Conservation (phyloP, 306 rosid genomes). For the Cicer yamashitae region DNA sequence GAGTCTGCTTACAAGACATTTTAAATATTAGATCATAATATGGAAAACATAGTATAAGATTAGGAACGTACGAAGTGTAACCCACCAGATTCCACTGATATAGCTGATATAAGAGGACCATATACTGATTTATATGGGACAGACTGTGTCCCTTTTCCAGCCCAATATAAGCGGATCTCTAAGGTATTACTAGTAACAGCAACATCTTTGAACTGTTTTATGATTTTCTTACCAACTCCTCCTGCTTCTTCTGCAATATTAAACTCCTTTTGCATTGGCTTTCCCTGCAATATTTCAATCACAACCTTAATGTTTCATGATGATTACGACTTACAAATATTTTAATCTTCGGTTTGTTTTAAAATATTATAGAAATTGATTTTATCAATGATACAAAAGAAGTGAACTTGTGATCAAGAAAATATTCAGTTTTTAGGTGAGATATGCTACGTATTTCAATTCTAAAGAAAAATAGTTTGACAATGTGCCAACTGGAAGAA, state of each 20-base stretch:
- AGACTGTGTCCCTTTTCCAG: slow-evolving; percentile 66
- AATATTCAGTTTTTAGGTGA: background rate
- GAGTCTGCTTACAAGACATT: slow-evolving; percentile 2
- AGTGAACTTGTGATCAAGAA: background rate
- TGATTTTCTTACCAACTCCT: slow-evolving; percentile 36
- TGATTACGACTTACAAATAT: background rate
- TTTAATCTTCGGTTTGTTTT: background rate
- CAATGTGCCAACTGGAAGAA: background rate
- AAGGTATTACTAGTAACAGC: slow-evolving; percentile 37
- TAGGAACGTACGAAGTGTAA: background rate
- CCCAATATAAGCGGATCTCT: slow-evolving; percentile 66
- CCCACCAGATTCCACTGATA: slow-evolving; percentile 40
- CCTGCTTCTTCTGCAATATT: slow-evolving; percentile 56
- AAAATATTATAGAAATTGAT: background rate
- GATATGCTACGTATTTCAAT: background rate
- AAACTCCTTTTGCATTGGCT: slow-evolving; percentile 48
- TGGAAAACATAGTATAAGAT: background rate
- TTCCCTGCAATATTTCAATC: slow-evolving; percentile 48
- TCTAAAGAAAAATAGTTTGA: background rate
- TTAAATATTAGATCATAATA: background rate
- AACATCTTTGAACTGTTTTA: background rate
- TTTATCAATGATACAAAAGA: background rate
- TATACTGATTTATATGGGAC: slow-evolving; percentile 56
- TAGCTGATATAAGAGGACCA: slow-evolving; percentile 81
- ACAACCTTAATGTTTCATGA: background rate